Conservation (phyloP, 1,284 basidiomycete species). For the Boletus mariae region DNA sequence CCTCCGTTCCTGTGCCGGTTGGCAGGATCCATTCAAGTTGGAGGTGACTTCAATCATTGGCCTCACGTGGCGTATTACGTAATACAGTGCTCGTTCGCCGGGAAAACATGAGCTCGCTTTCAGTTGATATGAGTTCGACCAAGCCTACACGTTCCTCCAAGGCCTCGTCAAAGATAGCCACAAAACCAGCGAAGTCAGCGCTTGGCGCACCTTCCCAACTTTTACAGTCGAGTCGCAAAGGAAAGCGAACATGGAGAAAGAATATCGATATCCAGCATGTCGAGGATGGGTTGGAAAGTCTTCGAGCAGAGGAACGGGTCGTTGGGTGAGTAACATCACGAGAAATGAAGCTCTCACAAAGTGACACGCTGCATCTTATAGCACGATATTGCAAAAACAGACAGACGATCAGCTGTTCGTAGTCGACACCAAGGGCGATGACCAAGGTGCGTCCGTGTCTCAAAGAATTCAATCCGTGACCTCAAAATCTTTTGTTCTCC, state of each 20-base stretch:
- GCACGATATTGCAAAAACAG: conserved; percentile 59
- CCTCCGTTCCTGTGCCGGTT: not conserved
- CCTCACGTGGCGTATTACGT: conserved; percentile 7
- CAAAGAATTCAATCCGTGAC: not conserved
- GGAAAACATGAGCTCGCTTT: not conserved
- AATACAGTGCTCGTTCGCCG: not conserved
- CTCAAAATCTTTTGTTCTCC: not conserved
- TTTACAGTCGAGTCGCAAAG: conserved; percentile 75
- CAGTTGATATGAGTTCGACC: conserved; percentile 10
- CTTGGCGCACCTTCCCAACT: conserved; percentile 30
- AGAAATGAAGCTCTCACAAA: not conserved
- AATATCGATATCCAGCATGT: conserved; percentile 80
- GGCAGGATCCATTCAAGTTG: too few relatives aligned
- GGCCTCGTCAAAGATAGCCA: not conserved
- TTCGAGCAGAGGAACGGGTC: conserved; percentile 74
- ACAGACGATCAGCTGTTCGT: conserved; percentile 73
- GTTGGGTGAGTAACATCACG: conserved; percentile 54
- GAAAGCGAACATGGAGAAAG: conserved; percentile 91
- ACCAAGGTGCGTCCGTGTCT: conserved; percentile 49
- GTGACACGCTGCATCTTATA: conserved; percentile 23
- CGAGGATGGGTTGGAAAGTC: conserved; percentile 69
- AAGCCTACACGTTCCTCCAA: not conserved
- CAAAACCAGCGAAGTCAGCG: conserved; percentile 12
- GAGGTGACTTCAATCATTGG: too few relatives aligned
- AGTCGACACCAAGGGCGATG: conserved; percentile 78